These are phyloP conservation scores for Neofusicoccum parvum DNA, from an alignment of 2,329 filamentous ascomycete species.

Conservation along the genomic window DNA sequence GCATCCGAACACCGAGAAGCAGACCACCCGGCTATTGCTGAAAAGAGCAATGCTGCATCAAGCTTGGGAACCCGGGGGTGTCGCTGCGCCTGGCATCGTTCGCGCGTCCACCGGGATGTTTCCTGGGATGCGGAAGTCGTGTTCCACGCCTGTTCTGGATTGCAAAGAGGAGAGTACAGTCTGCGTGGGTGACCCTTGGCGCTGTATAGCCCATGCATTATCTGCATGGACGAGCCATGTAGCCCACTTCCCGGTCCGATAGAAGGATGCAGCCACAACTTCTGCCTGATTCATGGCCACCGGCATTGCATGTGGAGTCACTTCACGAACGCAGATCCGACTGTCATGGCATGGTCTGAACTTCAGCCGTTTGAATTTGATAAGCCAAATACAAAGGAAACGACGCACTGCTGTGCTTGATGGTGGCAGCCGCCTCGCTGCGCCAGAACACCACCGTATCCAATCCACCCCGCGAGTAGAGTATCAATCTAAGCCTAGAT, in stretches of 20 bases:
- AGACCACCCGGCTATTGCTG: too few species aligned
- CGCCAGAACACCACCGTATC: slow-evolving; percentile 7
- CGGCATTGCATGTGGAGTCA: background rate
- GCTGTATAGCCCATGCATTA: background rate
- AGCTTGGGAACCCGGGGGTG: too few species aligned
- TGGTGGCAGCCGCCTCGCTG: background rate
- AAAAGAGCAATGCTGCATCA: too few species aligned
- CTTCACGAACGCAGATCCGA: background rate
- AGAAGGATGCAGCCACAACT: background rate
- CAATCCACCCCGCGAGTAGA: background rate
- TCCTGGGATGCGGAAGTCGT: too few species aligned
- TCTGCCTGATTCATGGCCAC: background rate
- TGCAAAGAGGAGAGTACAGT: too few species aligned
- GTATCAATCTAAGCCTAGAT: slow-evolving; percentile 14
- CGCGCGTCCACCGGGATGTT: too few species aligned
- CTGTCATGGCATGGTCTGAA: background rate
- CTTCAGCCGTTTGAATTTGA: background rate
- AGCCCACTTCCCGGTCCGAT: background rate
- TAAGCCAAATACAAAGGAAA: background rate
- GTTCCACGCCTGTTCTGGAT: too few species aligned
- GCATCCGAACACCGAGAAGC: too few species aligned
- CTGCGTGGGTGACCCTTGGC: background rate
- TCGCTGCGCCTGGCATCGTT: too few species aligned
- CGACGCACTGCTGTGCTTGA: background rate
- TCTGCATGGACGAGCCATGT: background rate